Conservation (phyloP, 2,329 filamentous ascomycete species). For the Septoria petroselini region DNA sequence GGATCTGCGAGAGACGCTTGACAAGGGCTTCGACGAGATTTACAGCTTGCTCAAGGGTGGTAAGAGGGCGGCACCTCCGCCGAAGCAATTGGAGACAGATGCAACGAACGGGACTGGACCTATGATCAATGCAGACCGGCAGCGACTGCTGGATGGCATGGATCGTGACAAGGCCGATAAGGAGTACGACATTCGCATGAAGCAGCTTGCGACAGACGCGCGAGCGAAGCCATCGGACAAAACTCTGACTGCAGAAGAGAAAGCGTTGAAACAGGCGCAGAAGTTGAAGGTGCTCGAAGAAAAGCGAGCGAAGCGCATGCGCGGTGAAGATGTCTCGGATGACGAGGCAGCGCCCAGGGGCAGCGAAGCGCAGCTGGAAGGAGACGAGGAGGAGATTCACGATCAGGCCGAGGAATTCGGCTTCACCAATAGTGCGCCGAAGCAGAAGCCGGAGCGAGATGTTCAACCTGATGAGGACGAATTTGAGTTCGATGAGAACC, state of each 20-base stretch:
- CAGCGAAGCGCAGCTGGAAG: constrained; percentile 31
- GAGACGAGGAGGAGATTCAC: constrained; percentile 41
- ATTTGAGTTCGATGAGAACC: constrained; percentile 83
- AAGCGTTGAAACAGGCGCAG: constrained; percentile 70
- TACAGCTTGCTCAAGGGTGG: constrained; percentile 65
- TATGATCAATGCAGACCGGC: constrained; percentile 59
- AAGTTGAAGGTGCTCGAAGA: constrained; percentile 77
- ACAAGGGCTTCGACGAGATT: constrained; percentile 76
- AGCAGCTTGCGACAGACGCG: constrained; percentile 78
- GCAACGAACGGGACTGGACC: constrained; percentile 40
- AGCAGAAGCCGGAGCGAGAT: constrained; percentile 43
- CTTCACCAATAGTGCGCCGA: constrained; percentile 56
- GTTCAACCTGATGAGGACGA: constrained; percentile 92
- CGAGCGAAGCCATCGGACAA: constrained; percentile 80
- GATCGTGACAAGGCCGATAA: constrained; percentile 71
- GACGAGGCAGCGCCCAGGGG: constrained; percentile 45
- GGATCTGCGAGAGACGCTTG: constrained; percentile 76
- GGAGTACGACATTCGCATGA: constrained; percentile 81
- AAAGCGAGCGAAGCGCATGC: constrained; percentile 80
- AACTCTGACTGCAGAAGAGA: constrained; percentile 89
- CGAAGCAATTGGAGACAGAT: constrained; percentile 26
- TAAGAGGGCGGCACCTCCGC: constrained; percentile 43
- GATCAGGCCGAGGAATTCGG: constrained; percentile 63
- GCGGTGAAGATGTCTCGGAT: constrained; percentile 71
- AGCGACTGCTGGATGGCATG: constrained; percentile 57